Conservation (phyloP, 306 rosid species). For the Quercus glauca region DNA sequence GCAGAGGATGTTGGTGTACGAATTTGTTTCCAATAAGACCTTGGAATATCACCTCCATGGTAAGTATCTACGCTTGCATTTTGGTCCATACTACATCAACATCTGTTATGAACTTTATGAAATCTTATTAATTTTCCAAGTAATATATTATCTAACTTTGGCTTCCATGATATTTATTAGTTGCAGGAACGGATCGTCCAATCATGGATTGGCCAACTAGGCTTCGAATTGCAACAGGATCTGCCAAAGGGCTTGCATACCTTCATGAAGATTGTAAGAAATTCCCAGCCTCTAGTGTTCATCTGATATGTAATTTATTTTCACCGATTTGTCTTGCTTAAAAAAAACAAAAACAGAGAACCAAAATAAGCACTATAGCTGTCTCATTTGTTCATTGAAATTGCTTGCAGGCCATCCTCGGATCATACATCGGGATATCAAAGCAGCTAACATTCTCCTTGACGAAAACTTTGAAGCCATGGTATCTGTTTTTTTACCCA, state of each 20-base stretch:
- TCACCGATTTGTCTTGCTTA: too few species aligned
- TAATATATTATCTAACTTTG: neutral
- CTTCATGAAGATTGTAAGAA: conserved; percentile 88
- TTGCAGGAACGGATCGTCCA: conserved; percentile 54
- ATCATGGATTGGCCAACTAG: conserved; percentile 77
- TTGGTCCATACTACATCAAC: neutral
- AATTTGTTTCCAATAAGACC: conserved; percentile 57
- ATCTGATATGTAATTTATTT: too few species aligned
- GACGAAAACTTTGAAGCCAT: conserved; percentile 83
- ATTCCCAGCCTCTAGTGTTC: neutral
- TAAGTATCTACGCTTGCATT: neutral
- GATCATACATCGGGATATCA: conserved; percentile 88
- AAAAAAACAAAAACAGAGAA: too few species aligned
- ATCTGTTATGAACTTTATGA: neutral
- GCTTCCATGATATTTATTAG: neutral
- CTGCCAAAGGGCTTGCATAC: conserved; percentile 87
- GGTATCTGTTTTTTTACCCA: conserved; percentile 28
- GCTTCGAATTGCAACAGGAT: conserved; percentile 68
- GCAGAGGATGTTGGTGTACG: conserved; percentile 84
- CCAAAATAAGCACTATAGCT: neutral
- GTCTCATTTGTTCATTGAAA: conserved; percentile 1
- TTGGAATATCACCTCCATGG: conserved; percentile 70
- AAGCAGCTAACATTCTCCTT: conserved; percentile 77
- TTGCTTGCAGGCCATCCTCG: conserved; percentile 68
- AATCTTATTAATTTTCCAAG: neutral